A percentile compares a stretch with the other conserved stretches of the same genome.
Evolutionary conservation across 441 rosid genomes (phyloP).

Genomic region (Rhodomyrtus psidioides): DNA sequence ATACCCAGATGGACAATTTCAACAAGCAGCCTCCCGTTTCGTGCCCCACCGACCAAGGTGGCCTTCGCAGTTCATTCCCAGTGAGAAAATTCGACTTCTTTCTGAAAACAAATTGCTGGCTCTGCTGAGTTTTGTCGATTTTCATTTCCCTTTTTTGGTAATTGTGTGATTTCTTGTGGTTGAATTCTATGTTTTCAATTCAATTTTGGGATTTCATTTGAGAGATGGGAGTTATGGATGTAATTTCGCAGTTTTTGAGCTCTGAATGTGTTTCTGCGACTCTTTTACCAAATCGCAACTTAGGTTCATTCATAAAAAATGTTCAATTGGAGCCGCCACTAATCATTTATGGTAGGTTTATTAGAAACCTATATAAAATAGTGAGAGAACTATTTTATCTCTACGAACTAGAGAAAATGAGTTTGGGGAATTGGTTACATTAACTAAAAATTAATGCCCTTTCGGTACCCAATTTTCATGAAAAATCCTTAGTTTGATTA

Average conservation of each 20-base stretch:
- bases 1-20: conserved; percentile 36
- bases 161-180: background rate
- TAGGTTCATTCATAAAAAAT: no score
- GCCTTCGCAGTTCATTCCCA: conserved; percentile 20
- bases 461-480: no score
- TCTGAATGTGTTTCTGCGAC: background rate
- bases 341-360: no score
- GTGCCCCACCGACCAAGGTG: conserved; percentile 17
- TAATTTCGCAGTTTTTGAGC: background rate
- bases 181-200: background rate
- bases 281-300: no score
- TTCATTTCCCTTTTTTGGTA: background rate
- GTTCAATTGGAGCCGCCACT: no score
- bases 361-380: no score
- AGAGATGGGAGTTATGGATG: background rate
- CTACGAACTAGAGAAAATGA: no score
- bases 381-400: no score
- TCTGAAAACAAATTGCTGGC: background rate
- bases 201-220: background rate
- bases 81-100: conserved; percentile 11
- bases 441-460: no score
- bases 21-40: conserved; percentile 19
- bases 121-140: background rate
- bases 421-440: no score
- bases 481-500: no score